These are phyloP conservation scores for Colletotrichum neosansevieriae DNA, from an alignment of 2,329 filamentous ascomycete species.

Conservation along the genomic window DNA sequence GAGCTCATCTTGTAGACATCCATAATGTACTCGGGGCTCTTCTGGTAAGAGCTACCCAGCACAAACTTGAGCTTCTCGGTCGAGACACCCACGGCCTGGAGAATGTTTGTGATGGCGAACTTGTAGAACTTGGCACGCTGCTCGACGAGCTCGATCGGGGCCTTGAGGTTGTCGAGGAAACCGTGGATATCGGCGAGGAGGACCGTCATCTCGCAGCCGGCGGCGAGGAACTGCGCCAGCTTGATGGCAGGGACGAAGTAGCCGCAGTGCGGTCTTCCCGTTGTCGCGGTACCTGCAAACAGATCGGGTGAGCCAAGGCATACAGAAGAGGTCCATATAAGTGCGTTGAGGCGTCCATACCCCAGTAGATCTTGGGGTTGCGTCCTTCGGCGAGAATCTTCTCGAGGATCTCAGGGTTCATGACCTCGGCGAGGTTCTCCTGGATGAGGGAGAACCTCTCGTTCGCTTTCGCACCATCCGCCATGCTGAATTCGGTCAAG, in stretches of 20 bases:
- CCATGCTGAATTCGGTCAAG: slow-evolving; percentile 38
- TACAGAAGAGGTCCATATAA: not conserved
- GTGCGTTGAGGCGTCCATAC: slow-evolving; percentile 50
- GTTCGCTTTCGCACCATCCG: slow-evolving; percentile 55
- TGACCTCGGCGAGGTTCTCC: slow-evolving; percentile 83
- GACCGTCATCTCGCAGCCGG: slow-evolving; percentile 85
- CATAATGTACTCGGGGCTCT: slow-evolving; percentile 79
- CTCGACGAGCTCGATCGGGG: slow-evolving; percentile 88
- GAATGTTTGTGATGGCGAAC: slow-evolving; percentile 77
- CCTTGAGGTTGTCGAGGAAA: slow-evolving; percentile 87
- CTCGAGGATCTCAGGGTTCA: slow-evolving; percentile 88
- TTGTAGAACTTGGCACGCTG: slow-evolving; percentile 87
- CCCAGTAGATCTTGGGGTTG: slow-evolving; percentile 87
- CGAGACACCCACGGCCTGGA: slow-evolving; percentile 82
- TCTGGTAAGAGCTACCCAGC: slow-evolving; percentile 86
- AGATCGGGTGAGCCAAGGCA: slow-evolving; percentile 25
- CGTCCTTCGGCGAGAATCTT: slow-evolving; percentile 77
- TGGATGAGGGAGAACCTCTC: slow-evolving; percentile 82
- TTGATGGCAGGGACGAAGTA: slow-evolving; percentile 93
- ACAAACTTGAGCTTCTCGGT: slow-evolving; percentile 86
- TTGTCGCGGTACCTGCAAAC: slow-evolving; percentile 77
- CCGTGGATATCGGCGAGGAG: slow-evolving; percentile 82
- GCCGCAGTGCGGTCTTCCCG: slow-evolving; percentile 87
- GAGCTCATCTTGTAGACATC: slow-evolving; percentile 84
- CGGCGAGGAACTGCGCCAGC: slow-evolving; percentile 86